These are phyloP conservation scores for Lachnellula subtilissima DNA, from an alignment of 2,329 filamentous ascomycete genomes.

Conservation along the genomic window DNA sequence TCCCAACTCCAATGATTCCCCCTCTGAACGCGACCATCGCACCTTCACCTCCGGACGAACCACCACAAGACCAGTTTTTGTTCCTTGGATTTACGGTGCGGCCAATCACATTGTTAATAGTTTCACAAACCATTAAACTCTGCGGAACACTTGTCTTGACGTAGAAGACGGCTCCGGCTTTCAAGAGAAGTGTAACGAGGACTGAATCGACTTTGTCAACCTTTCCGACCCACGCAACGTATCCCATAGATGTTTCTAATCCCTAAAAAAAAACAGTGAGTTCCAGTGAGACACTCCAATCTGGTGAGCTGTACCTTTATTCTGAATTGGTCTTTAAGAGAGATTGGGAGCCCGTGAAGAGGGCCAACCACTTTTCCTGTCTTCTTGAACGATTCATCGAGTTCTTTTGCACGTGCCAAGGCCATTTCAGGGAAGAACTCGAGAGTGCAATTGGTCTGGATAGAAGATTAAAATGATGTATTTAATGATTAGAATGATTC, in stretches of 20 bases:
- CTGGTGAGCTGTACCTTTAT: slow-evolving; percentile 38
- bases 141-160: slow-evolving; percentile 83
- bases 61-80: slow-evolving; percentile 26
- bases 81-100: slow-evolving; percentile 36
- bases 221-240: slow-evolving; percentile 78
- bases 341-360: slow-evolving; percentile 55
- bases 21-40: slow-evolving; percentile 26
- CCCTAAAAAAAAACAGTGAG: slow-evolving; percentile 32
- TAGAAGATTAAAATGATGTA: background rate
- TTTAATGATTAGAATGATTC: background rate
- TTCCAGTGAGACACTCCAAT: background rate
- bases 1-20: slow-evolving; percentile 25
- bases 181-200: slow-evolving; percentile 61
- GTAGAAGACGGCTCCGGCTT: slow-evolving; percentile 70
- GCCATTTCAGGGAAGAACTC: slow-evolving; percentile 47
- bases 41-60: slow-evolving; percentile 30
- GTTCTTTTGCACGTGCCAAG: slow-evolving; percentile 36
- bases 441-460: slow-evolving; percentile 32
- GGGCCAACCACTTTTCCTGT: slow-evolving; percentile 47
- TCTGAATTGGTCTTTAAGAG: slow-evolving; percentile 59
- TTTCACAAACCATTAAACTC: slow-evolving; percentile 32
- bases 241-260: slow-evolving; percentile 48
- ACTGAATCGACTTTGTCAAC: slow-evolving; percentile 61
- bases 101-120: slow-evolving; percentile 39
- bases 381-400: slow-evolving; percentile 40